These are phyloP conservation scores for Colletotrichum orchidophilum DNA, from an alignment of 2,329 filamentous ascomycete genomes.

Conservation along the genomic window DNA sequence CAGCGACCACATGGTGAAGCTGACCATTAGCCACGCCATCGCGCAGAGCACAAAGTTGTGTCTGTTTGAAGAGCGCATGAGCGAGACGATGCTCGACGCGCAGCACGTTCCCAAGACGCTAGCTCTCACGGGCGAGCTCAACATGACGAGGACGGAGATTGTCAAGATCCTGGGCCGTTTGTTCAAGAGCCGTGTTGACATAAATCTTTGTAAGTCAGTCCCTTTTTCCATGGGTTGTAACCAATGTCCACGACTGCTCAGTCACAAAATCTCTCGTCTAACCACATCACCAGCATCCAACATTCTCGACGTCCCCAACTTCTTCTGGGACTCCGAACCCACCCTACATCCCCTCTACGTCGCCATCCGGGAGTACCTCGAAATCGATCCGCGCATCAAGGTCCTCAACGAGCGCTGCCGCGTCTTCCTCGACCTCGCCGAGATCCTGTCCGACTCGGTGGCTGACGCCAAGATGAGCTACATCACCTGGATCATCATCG, in stretches of 20 bases:
- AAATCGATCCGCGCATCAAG: constrained; percentile 95
- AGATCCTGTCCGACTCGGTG: constrained; percentile 92
- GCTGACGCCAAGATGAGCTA: constrained; percentile 94
- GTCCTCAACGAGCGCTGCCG: constrained; percentile 97
- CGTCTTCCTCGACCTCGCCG: constrained; percentile 94
- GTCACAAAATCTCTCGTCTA: background rate
- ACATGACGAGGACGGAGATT: constrained; percentile 91
- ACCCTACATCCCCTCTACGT: constrained; percentile 94
- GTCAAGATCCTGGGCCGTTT: constrained; percentile 89
- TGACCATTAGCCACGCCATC: constrained; percentile 97
- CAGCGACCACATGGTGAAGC: constrained; percentile 97
- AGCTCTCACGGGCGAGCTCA: constrained; percentile 87
- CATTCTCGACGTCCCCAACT: constrained; percentile 94
- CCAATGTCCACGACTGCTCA: no score
- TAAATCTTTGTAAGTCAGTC: constrained; percentile 89
- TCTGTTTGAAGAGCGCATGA: constrained; percentile 97
- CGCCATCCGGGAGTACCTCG: constrained; percentile 95
- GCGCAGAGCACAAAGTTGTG: constrained; percentile 96
- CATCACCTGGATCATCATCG: constrained; percentile 98
- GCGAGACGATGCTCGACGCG: constrained; percentile 89
- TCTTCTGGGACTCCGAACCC: constrained; percentile 98
- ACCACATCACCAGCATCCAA: constrained; percentile 76
- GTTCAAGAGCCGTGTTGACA: constrained; percentile 94
- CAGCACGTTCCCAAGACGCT: constrained; percentile 91
- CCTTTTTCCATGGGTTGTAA: no score